Percentiles rank a stretch among this genome's conserved stretches.
Conservation (phyloP, 345 rosid species). For the Euphorbia peplus region DNA sequence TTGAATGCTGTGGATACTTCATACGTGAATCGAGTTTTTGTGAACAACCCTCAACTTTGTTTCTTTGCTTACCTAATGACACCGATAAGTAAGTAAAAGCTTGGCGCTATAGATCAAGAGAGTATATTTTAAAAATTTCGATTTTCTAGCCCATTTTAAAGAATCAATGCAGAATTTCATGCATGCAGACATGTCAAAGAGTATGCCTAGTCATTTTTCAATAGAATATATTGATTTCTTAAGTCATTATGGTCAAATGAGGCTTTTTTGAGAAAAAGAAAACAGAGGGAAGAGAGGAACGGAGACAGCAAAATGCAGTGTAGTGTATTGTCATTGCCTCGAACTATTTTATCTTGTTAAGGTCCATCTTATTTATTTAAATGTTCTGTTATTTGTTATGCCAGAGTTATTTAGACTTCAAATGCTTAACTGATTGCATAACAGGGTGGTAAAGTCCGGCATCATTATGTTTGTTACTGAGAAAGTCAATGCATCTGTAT, state of each 20-base stretch:
- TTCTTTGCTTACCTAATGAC: background rate
- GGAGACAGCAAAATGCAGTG: background rate
- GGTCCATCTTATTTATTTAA: no score
- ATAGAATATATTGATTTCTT: background rate
- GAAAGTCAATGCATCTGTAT: background rate
- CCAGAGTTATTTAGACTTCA: background rate
- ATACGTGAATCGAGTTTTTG: background rate
- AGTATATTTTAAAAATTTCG: background rate
- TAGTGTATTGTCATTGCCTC: background rate
- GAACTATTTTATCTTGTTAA: background rate
- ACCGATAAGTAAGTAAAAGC: no score
- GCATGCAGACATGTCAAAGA: background rate
- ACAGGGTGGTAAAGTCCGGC: no score
- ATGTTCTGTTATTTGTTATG: background rate
- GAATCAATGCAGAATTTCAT: background rate
- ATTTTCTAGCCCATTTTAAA: background rate
- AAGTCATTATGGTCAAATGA: background rate
- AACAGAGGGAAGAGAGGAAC: background rate
- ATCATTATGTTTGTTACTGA: no score
- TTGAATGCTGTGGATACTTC: background rate
- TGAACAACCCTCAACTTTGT: background rate
- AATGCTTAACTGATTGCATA: background rate
- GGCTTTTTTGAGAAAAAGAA: background rate
- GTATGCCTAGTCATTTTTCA: background rate
- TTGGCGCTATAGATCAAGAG: no score